phyloP scores from a whole-genome alignment of 768 basidiomycete species.

The Rhizopogon rudus region DNA sequence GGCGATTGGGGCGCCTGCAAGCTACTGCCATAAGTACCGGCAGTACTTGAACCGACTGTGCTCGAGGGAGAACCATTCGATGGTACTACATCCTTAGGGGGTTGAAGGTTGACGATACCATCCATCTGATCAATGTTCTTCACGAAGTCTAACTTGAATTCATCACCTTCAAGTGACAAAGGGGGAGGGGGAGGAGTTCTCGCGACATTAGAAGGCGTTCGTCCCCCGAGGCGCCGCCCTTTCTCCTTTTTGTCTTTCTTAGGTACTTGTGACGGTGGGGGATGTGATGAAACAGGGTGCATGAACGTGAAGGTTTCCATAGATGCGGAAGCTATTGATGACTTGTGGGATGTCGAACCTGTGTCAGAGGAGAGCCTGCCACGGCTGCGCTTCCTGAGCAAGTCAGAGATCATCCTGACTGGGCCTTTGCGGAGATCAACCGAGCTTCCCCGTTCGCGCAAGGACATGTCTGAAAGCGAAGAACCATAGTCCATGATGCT shows the following conservation, averaged over 20 bases:
- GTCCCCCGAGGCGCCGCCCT: conserved; percentile 14
- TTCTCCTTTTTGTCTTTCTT: conserved; percentile 36
- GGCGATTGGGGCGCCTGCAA: conserved; percentile 24
- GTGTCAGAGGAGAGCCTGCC: conserved; percentile 32
- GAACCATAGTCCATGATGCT: conserved; percentile 22
- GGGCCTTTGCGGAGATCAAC: conserved; percentile 34
- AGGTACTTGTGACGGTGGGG: conserved; percentile 8
- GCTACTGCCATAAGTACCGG: conserved; percentile 36
- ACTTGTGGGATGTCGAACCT: neutral
- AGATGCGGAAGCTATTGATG: neutral
- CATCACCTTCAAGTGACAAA: conserved; percentile 16
- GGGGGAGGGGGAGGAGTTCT: conserved; percentile 6
- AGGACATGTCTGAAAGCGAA: conserved; percentile 30
- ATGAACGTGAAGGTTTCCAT: neutral
- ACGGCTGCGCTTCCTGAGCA: conserved; percentile 36
- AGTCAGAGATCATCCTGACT: conserved; percentile 26
- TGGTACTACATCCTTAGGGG: conserved; percentile 10
- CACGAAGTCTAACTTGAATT: conserved; percentile 17
- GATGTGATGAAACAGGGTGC: conserved; percentile 7
- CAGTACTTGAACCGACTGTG: conserved; percentile 24
- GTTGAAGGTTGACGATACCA: conserved; percentile 60
- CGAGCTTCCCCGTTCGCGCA: conserved; percentile 38
- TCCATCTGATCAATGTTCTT: conserved; percentile 56
- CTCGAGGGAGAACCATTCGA: conserved; percentile 13
- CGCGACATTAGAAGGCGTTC: conserved; percentile 19